phyloP scores from a whole-genome alignment of 768 basidiomycete species.

The Russula griseocarnosa region DNA sequence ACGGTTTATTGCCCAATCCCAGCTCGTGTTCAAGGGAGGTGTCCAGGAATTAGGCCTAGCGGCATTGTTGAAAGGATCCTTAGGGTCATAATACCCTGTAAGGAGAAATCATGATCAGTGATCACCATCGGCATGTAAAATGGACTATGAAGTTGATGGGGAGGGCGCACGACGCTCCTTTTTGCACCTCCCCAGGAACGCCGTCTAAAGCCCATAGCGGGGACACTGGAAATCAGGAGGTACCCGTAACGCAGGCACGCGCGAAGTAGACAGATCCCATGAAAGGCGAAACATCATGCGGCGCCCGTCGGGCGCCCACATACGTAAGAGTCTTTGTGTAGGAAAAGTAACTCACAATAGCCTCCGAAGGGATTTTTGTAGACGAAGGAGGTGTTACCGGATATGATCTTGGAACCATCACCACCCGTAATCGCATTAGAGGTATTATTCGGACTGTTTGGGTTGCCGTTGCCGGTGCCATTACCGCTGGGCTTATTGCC shows the following conservation, averaged over 20 bases:
- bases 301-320: not conserved
- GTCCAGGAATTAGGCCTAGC: slow-evolving; percentile 79
- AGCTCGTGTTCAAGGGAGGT: slow-evolving; percentile 71
- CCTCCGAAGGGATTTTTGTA: slow-evolving; percentile 49
- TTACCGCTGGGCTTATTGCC: too few species aligned
- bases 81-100: slow-evolving; percentile 63
- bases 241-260: not conserved
- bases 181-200: slow-evolving; percentile 2
- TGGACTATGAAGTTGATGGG: slow-evolving; percentile 4
- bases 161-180: not conserved
- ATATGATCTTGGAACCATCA: slow-evolving; percentile 32
- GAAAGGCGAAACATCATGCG: slow-evolving; percentile 2
- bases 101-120: not conserved
- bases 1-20: slow-evolving; percentile 63
- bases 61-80: slow-evolving; percentile 70
- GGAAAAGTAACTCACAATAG: slow-evolving; percentile 33
- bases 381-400: slow-evolving; percentile 43
- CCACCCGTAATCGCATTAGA: slow-evolving; percentile 20
- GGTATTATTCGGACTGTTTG: slow-evolving; percentile 1
- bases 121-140: not conserved
- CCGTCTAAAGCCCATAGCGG: not conserved
- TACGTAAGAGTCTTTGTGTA: not conserved
- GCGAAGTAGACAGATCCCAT: not conserved
- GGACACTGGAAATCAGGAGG: not conserved
- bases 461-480: not conserved